phyloP scores from a whole-genome alignment of 129 eudicot species.

The Chrysanthemum makinoi region DNA sequence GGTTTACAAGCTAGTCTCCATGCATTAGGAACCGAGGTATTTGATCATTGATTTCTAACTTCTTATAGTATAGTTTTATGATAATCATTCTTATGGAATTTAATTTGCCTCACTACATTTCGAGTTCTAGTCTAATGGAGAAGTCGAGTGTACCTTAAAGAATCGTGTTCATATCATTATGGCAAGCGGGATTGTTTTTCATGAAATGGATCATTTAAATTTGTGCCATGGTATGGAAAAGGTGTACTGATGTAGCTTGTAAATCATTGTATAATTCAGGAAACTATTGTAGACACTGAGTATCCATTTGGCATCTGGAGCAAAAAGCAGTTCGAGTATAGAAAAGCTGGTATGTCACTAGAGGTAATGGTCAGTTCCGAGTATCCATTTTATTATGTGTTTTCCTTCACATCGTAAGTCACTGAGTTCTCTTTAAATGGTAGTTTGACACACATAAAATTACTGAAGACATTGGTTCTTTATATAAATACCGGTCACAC shows the following conservation, averaged over 20 bases:
- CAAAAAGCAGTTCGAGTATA: constrained; percentile 60
- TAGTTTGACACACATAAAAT: no score
- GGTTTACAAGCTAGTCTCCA: constrained; percentile 85
- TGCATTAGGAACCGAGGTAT: constrained; percentile 90
- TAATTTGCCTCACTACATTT: constrained; percentile 46
- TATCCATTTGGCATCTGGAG: constrained; percentile 79
- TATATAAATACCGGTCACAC: no score
- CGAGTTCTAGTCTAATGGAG: constrained; percentile 56
- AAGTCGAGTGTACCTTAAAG: constrained; percentile 47
- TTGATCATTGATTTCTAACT: neutral
- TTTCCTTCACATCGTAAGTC: no score
- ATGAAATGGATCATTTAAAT: constrained; percentile 14
- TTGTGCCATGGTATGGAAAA: no score
- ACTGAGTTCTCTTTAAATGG: no score
- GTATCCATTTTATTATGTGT: no score
- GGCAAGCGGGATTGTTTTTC: constrained; percentile 69
- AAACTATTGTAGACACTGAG: constrained; percentile 31
- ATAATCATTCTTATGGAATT: constrained; percentile 14
- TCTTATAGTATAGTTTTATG: neutral
- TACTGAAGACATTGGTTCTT: no score
- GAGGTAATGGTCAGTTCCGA: constrained; percentile 37
- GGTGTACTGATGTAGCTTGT: constrained; percentile 41
- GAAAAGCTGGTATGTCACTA: constrained; percentile 44
- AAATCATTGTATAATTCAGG: constrained; percentile 29
- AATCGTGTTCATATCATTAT: constrained; percentile 57